Percentiles rank a stretch among this genome's conserved stretches.
These are phyloP conservation scores for Phaffomyces thermotolerans DNA, from an alignment of 805 yeast genomes.

Conservation along the genomic window DNA sequence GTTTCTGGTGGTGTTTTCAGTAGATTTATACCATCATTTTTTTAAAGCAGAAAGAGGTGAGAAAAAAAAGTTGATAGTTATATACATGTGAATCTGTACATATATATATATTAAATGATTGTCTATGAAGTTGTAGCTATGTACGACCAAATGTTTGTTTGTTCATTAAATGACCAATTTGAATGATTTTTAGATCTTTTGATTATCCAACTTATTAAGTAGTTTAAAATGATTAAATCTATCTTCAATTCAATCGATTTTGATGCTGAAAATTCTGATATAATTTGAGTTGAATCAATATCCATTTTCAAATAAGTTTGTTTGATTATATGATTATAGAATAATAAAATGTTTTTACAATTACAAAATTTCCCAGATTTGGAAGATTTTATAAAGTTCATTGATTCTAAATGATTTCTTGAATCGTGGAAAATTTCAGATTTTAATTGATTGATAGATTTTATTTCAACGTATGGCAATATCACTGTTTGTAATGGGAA, in stretches of 20 bases:
- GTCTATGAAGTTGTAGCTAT: too few species aligned
- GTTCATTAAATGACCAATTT: too few species aligned
- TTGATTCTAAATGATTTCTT: slow-evolving; percentile 18
- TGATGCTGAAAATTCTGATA: background rate
- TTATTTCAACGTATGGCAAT: slow-evolving; percentile 5
- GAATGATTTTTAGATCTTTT: background rate
- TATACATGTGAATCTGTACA: too few species aligned
- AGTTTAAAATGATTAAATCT: background rate
- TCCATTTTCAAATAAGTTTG: background rate
- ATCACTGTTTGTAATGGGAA: slow-evolving; percentile 12
- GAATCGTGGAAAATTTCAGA: slow-evolving; percentile 22
- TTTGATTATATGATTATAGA: background rate
- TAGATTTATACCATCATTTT: slow-evolving; percentile 34
- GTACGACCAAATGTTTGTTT: too few species aligned
- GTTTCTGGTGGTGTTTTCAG: slow-evolving; percentile 40
- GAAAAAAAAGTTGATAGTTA: too few species aligned
- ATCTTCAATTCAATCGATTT: background rate
- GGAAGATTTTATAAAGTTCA: slow-evolving; percentile 16
- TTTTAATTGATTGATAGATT: slow-evolving; percentile 11
- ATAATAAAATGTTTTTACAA: background rate
- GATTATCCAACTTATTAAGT: slow-evolving; percentile 1
- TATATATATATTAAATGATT: too few species aligned
- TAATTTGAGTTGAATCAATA: background rate
- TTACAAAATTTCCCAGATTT: background rate
- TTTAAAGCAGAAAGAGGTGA: background rate